Evolutionary conservation across 1,139 yeast species (phyloP).

Genomic region (Pichia sp.): DNA sequence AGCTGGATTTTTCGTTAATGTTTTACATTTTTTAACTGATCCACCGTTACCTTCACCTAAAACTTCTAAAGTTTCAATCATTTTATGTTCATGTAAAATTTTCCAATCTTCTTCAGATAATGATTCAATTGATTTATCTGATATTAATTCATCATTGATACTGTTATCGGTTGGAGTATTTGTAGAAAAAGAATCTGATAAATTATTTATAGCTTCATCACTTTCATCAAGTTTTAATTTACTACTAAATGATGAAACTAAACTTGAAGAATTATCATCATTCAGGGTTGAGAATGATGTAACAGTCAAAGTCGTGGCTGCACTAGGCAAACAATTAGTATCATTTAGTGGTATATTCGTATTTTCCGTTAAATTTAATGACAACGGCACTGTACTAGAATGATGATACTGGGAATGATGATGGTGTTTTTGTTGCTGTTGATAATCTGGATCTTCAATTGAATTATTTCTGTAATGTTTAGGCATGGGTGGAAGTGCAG

Average conservation of each 20-base stretch:
- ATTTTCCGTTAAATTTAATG: conserved; percentile 1
- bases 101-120: conserved; percentile 79
- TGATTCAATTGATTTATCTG: conserved; percentile 12
- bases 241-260: conserved; percentile 8
- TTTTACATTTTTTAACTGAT: conserved; percentile 69
- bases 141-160: neutral
- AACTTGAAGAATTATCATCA: conserved; percentile 8
- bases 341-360: neutral
- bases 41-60: conserved; percentile 97
- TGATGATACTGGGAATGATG: too few species aligned
- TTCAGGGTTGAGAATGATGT: conserved; percentile 13
- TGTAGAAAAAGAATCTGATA: conserved; percentile 6
- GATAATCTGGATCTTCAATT: neutral
- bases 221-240: conserved; percentile 6
- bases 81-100: conserved; percentile 47
- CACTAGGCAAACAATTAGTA: conserved; percentile 13
- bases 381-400: neutral
- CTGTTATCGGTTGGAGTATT: conserved; percentile 5
- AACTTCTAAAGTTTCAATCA: conserved; percentile 55
- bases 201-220: neutral
- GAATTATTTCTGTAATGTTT: conserved; percentile 3
- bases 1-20: conserved; percentile 41
- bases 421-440: too few species aligned
- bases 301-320: conserved; percentile 15
- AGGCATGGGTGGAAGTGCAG: conserved; percentile 10